Evolutionary conservation across 2,329 filamentous ascomycete genomes (phyloP), one percentile per base, ranked within the genome.

Genomic region (Tolypocladium sp.): DNA sequence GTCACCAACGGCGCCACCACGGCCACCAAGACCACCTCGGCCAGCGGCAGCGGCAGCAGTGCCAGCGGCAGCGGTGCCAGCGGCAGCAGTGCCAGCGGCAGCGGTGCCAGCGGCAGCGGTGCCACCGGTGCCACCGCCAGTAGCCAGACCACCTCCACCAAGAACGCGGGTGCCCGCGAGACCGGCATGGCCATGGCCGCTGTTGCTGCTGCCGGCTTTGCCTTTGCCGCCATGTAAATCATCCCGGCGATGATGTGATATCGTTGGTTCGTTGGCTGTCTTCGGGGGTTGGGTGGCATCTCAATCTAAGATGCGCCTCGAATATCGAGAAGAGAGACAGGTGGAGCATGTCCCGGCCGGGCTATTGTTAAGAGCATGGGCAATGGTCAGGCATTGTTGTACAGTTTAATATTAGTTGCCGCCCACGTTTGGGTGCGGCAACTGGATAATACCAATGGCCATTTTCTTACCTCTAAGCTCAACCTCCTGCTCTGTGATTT

Each of bases 151-250:
- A 9, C 55, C 25, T 30, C 37, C 13, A 20, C 58, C 22, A 57
- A 58, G 51, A 61, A 58, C 40, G 68, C 63, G 61, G 65, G 66
- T 40, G 60, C 67, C 33, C 63, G 64, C 22, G 64, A 69, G 61
- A 64, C 67, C 9, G 70, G 63, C 55, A 64, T 69, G 62, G 66
- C 65, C 57, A 58, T 69, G 56, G 70, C 68, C 5, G 71, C 66
- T n/a, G 58, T 68, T 17, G 71, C 66, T 20, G 70, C 66, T 57
- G 70, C 66, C 33, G 69, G 69, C 38, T 42, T 72, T 49, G 64
- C 65, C 57, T 68, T 64, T 59, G 65, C 63, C 60, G 64, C 67
- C 51, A 62, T 72, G 63, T 71, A 71, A 67, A 58, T 37, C 10
- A 3, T 9, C n/a, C 15, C 10, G 15, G 7, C 17, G 2, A 17